These are phyloP conservation scores for Rhodomyrtus psidioides DNA, from an alignment of 441 rosid genomes.

Conservation along the genomic window DNA sequence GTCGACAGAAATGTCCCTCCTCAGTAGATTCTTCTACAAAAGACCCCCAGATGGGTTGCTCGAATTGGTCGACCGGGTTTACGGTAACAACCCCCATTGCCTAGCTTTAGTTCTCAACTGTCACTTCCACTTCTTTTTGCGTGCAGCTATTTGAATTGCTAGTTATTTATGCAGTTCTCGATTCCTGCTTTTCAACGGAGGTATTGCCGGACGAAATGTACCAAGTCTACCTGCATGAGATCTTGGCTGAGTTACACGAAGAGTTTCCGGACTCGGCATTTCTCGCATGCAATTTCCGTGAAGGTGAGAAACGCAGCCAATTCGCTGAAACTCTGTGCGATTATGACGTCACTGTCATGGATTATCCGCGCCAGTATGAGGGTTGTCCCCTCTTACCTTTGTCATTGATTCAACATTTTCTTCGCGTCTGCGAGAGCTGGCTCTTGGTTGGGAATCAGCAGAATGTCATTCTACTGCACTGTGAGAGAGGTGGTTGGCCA, in stretches of 20 bases:
- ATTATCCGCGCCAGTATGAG: constrained; percentile 91
- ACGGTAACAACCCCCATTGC: constrained; percentile 38
- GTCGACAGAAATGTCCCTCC: constrained; percentile 53
- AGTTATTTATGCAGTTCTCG: constrained; percentile 54
- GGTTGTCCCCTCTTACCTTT: constrained; percentile 88
- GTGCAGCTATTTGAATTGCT: background rate
- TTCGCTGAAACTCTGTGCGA: constrained; percentile 63
- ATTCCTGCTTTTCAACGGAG: constrained; percentile 92
- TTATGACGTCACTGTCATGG: constrained; percentile 78
- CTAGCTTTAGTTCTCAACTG: background rate
- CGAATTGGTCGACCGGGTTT: constrained; percentile 89
- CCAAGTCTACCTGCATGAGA: constrained; percentile 60
- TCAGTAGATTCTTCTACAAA: constrained; percentile 81
- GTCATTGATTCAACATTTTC: constrained; percentile 84
- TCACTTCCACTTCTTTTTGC: background rate
- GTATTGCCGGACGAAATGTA: constrained; percentile 64
- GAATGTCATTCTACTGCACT: constrained; percentile 73
- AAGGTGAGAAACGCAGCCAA: constrained; percentile 71
- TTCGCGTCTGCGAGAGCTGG: constrained; percentile 80
- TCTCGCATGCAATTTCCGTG: constrained; percentile 80
- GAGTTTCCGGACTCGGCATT: constrained; percentile 75
- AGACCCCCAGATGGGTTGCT: constrained; percentile 97
- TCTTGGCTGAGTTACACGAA: constrained; percentile 63
- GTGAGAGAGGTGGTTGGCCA: constrained; percentile 99
- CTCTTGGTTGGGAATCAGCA: constrained; percentile 62